Conservation (phyloP, 441 rosid species). For the Melastoma candidum region DNA sequence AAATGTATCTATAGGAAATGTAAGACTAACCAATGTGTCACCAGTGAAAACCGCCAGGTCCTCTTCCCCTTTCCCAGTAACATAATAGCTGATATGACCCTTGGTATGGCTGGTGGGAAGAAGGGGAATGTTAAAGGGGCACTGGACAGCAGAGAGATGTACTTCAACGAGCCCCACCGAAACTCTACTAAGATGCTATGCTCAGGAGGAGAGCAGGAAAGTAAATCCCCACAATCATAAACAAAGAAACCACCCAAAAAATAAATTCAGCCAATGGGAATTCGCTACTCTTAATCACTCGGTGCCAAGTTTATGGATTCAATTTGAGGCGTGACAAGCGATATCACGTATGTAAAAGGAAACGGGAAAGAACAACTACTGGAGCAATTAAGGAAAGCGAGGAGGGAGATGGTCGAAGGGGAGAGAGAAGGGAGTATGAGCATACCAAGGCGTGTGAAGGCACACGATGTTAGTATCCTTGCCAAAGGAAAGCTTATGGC, state of each 20-base stretch:
- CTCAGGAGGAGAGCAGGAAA: too few species aligned
- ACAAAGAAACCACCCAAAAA: too few species aligned
- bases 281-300: too few species aligned
- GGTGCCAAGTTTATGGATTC: too few species aligned
- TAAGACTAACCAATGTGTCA: constrained; percentile 64
- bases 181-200: too few species aligned
- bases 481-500: constrained; percentile 55
- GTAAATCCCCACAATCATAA: too few species aligned
- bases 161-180: too few species aligned
- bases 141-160: not conserved
- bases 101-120: constrained; percentile 65
- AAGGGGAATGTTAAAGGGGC: constrained; percentile 8
- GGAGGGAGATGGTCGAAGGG: not conserved
- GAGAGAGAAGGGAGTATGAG: not conserved
- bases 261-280: too few species aligned
- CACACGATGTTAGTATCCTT: constrained; percentile 39
- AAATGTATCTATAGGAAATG: not conserved
- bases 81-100: constrained; percentile 86
- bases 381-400: not conserved
- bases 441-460: constrained; percentile 87
- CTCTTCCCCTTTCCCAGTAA: constrained; percentile 50
- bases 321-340: too few species aligned
- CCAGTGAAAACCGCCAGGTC: constrained; percentile 87
- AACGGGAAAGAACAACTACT: too few species aligned
- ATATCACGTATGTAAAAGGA: too few species aligned